Evolutionary conservation across 75 land plant species (phyloP).

Genomic region (Pinus tabuliformis): DNA sequence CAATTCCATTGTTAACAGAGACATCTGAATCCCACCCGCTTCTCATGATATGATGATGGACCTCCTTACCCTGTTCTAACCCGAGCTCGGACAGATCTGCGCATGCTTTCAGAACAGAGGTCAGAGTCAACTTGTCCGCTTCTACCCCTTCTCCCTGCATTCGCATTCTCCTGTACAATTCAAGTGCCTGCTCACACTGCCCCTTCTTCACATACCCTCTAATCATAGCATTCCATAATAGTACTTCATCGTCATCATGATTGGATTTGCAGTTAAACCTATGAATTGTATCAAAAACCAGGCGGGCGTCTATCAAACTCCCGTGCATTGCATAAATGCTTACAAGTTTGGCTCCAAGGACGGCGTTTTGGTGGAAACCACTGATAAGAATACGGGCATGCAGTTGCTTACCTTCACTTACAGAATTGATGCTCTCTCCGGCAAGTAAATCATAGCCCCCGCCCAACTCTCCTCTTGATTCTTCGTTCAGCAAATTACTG

Average conservation of each 20-base stretch:
- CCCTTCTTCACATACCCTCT: neutral
- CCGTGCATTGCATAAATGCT: constrained; percentile 11
- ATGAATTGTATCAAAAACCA: constrained; percentile 15
- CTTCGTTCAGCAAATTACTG: too few relatives aligned
- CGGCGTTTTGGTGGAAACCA: constrained; percentile 4
- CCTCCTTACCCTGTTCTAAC: constrained; percentile 5
- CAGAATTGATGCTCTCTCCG: constrained; percentile 11
- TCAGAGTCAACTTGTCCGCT: constrained; percentile 1
- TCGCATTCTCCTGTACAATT: neutral
- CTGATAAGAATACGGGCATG: constrained; percentile 24
- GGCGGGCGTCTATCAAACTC: constrained; percentile 20
- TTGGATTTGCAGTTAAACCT: too few relatives aligned
- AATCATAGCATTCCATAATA: constrained; percentile 13
- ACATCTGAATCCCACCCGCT: constrained; percentile 5
- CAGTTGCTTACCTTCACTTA: constrained; percentile 13
- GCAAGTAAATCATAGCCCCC: neutral
- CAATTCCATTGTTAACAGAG: constrained; percentile 9
- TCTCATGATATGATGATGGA: constrained; percentile 9
- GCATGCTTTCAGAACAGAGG: constrained; percentile 15
- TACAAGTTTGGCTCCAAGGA: constrained; percentile 18
- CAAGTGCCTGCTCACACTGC: neutral
- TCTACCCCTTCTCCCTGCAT: constrained; percentile 5
- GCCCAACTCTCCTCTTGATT: too few relatives aligned
- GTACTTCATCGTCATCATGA: constrained; percentile 2
- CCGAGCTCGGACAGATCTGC: neutral